Conservation (phyloP, 805 yeast species). For the Cyberlindnera subsufficiens region DNA sequence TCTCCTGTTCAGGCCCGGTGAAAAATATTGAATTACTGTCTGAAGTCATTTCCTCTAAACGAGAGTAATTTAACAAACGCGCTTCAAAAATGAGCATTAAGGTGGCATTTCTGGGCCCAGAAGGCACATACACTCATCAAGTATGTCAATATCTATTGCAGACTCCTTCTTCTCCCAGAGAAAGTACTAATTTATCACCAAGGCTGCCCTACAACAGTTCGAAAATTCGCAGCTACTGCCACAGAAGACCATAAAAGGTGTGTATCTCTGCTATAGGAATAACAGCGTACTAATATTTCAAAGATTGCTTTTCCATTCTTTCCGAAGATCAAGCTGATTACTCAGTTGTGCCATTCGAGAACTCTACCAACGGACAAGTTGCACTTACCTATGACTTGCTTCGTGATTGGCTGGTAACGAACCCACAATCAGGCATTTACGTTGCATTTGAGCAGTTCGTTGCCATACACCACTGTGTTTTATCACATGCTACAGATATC, state of each 20-base stretch:
- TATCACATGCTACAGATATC: constrained; percentile 40
- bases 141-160: constrained; percentile 27
- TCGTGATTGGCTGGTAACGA: constrained; percentile 53
- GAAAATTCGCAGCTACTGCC: constrained; percentile 22
- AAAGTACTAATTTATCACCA: not conserved
- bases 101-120: constrained; percentile 82
- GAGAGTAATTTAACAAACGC: too few species aligned
- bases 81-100: constrained; percentile 17
- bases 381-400: constrained; percentile 78
- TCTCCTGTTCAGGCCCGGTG: too few species aligned
- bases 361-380: constrained; percentile 93
- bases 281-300: not conserved
- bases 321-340: constrained; percentile 43
- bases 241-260: constrained; percentile 24
- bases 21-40: too few species aligned
- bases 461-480: constrained; percentile 71
- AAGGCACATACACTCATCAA: constrained; percentile 91
- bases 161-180: not conserved
- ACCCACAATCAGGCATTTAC: constrained; percentile 3
- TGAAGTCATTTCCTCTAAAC: too few species aligned
- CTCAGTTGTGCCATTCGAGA: constrained; percentile 86
- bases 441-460: constrained; percentile 80
- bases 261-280: not conserved
- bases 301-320: constrained; percentile 56
- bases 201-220: constrained; percentile 58